Conservation (phyloP, 2,329 filamentous ascomycete species). For the Hymenotorrendiella dingleyae region DNA sequence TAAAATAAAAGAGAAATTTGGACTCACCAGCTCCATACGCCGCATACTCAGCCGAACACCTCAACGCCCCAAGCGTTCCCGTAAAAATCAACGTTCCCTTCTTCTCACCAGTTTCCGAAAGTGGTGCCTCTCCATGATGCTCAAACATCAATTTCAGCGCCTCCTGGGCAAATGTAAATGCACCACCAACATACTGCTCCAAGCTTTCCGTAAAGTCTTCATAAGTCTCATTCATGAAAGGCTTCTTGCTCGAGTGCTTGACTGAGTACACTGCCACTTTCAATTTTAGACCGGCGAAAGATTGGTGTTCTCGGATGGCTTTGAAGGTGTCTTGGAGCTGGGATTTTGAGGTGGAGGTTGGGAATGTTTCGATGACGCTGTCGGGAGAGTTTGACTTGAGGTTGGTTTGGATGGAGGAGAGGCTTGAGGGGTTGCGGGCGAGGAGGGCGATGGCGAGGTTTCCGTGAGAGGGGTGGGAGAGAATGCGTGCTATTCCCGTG, state of each 20-base stretch:
- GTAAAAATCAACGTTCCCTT: conserved; percentile 55
- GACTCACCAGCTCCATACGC: conserved; percentile 50
- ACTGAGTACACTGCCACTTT: conserved; percentile 49
- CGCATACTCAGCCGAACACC: conserved; percentile 47
- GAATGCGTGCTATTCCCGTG: conserved; percentile 49
- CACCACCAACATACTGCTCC: conserved; percentile 47
- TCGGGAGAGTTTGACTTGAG: conserved; percentile 36
- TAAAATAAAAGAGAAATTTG: no score
- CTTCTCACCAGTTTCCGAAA: conserved; percentile 42
- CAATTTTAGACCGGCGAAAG: conserved; percentile 45
- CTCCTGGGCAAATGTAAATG: conserved; percentile 50
- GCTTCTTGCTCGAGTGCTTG: conserved; percentile 48
- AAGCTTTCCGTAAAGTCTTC: conserved; percentile 43
- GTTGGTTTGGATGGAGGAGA: conserved; percentile 37
- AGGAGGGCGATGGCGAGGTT: conserved; percentile 51
- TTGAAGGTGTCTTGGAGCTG: conserved; percentile 43
- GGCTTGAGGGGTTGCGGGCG: conserved; percentile 41
- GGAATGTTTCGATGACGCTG: conserved; percentile 45
- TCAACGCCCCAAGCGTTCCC: conserved; percentile 46
- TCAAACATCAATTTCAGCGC: conserved; percentile 44
- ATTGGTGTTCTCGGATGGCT: conserved; percentile 41
- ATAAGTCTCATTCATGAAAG: conserved; percentile 48
- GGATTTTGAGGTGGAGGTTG: conserved; percentile 42
- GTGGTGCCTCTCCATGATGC: conserved; percentile 40
- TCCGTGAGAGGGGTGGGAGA: conserved; percentile 46